Base-by-base conservation (phyloP, 1,139 yeast genomes). In the Debaryomycetaceae sp. region DNA sequence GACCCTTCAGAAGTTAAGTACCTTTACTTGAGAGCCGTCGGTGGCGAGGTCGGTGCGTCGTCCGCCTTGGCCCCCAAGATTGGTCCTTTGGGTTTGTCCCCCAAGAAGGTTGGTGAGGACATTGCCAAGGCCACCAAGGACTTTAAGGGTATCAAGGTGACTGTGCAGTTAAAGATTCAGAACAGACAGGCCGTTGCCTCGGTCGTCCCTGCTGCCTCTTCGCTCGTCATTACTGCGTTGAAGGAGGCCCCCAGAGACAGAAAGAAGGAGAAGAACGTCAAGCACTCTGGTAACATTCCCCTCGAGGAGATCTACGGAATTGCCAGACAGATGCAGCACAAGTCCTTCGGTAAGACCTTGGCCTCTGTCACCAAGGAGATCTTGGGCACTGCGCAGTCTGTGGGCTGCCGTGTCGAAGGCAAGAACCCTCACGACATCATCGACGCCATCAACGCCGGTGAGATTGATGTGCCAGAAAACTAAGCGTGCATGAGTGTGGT, bases 41-140 rank as follows among this genome's bases (percentile, higher is more conserved):
- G 98, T 83, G 98, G 99, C 80, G 99, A 91, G 80, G 95, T 93
- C 61, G 98, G 97, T 79, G 96, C 97, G 63, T 89, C 98, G 47
- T 85, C 98, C 52, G 96, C 98, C 51, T 84, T 93, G 63, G 98
- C 98, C 58, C 98, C 98, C 68, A 91, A 91, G 88, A 91, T 91
- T 65, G 99, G 99, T 84, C 99, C 99, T 58, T 86, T 91, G 66
- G 99, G 99, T 88, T 81, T 91, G 61, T 89, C 97, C 46, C 97
- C 98, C 79, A 91, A 91, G 95, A 91, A 91, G 84, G 96, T 93
- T 64, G 99, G 99, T 86, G 99, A 91, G 75, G 98, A 91, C 70
- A 91, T 91, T 61, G 98, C 98, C 72, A 93, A 93, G 83, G 98
- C 98, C 68, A 91, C 98, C 76, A 84, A 86, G 78, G 80, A 82